Conservation (phyloP, 768 basidiomycete species). For the Inosperma sp. region DNA sequence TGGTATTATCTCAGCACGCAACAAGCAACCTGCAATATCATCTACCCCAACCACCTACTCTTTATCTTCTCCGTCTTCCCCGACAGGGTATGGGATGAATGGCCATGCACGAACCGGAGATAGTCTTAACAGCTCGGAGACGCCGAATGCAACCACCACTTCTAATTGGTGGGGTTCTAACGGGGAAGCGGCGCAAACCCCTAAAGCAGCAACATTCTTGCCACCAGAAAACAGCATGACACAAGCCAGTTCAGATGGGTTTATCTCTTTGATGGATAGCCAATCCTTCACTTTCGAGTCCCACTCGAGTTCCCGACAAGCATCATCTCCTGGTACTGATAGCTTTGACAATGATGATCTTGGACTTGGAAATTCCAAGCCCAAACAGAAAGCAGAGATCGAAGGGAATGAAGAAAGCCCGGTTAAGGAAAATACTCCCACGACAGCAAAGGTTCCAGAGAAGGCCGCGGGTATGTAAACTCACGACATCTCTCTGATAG, state of each 20-base stretch:
- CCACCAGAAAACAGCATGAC: slow-evolving; percentile 40
- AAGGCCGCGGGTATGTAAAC: slow-evolving; percentile 16
- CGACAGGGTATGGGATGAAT: slow-evolving; percentile 24
- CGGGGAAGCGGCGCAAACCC: slow-evolving; percentile 45
- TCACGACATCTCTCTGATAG: not conserved
- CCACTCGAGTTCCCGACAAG: slow-evolving; percentile 17
- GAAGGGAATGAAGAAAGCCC: slow-evolving; percentile 23
- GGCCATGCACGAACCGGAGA: slow-evolving; percentile 3
- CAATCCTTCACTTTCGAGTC: slow-evolving; percentile 40
- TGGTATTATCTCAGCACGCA: slow-evolving; percentile 68
- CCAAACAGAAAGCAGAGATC: slow-evolving; percentile 33
- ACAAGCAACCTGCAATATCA: slow-evolving; percentile 49
- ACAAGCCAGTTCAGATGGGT: slow-evolving; percentile 49
- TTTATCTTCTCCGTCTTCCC: slow-evolving; percentile 30
- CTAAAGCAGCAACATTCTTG: slow-evolving; percentile 65
- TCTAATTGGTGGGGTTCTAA: slow-evolving; percentile 64
- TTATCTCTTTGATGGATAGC: slow-evolving; percentile 80
- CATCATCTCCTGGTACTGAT: slow-evolving; percentile 12
- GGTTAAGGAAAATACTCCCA: slow-evolving; percentile 3
- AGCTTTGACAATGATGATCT: slow-evolving; percentile 73
- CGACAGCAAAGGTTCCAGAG: slow-evolving; percentile 18
- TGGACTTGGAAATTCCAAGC: slow-evolving; percentile 77
- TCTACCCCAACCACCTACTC: slow-evolving; percentile 49
- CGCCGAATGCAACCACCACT: slow-evolving; percentile 32
- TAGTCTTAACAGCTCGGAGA: slow-evolving; percentile 27